Evolutionary conservation across 306 rosid species (phyloP), one percentile per base, ranked within the genome.

Genomic region (Glycine tomentella): DNA sequence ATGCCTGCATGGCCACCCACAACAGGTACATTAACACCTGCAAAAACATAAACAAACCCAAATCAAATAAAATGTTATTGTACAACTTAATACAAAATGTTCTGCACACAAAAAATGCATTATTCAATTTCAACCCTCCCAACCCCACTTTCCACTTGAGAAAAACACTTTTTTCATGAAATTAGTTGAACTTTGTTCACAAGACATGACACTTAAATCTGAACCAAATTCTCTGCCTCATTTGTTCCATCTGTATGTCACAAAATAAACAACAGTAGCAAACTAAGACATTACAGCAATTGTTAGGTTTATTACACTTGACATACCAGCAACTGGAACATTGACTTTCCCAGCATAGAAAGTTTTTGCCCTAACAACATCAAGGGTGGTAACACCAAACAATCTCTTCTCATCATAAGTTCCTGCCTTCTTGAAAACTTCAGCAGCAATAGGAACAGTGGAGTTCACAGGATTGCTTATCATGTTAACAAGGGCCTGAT

Each of bases 391-490:
- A 45, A 95, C 99, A 77, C 99, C 99, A 72, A 95, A 95, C 93
- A 93, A 78, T 85, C 59, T 93, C 90, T 70, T 95, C 83, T 89
- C 98, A 52, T 95, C 91, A 7, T 84, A 95, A 3, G 91, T 87
- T 12, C 98, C 98, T 0, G 98, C 98, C 81, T 93, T 95, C 98
- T 93, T 93, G 92, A 95, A 92, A 86, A 95, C 84, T 90, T 95
- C 99, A 4, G 99, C 92, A 52, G 98, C 99, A 82, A 95, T 95
- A 7, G 99, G 99, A 31, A 95, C 98, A 0, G 98, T 95, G 16
- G 99, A 95, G 87, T 95, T 95, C 81, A 95, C 99, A 9, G 99
- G 99, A 84, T 95, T 95, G 85, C 99, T 95, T 40, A 95, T 95
- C 98, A 93, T 90, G 72, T 93, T 95, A 66, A 95, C 90, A 70